phyloP scores from a whole-genome alignment of 2,329 filamentous ascomycete species.

The Lachnellula arida region DNA sequence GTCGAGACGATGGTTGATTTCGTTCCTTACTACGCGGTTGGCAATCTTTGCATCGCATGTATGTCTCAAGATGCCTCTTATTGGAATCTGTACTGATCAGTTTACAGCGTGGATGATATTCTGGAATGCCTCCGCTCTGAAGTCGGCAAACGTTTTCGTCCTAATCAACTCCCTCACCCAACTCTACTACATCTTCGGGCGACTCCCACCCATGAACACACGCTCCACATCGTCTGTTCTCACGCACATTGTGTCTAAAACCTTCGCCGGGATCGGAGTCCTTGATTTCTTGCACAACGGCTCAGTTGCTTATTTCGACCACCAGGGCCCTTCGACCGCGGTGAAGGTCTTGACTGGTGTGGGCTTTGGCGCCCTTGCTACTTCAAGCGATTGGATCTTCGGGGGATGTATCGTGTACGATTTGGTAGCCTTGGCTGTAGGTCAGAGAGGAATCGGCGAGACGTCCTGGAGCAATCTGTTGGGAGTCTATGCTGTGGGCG shows the following conservation, averaged over 20 bases:
- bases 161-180: conserved; percentile 51
- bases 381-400: conserved; percentile 54
- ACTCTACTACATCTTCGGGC: conserved; percentile 47
- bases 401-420: conserved; percentile 56
- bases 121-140: conserved; percentile 50
- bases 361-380: conserved; percentile 46
- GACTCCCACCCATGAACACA: conserved; percentile 46
- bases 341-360: conserved; percentile 50
- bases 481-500: conserved; percentile 45
- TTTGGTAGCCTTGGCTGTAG: conserved; percentile 48
- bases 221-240: conserved; percentile 47
- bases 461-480: conserved; percentile 46
- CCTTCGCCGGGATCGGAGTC: conserved; percentile 56
- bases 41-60: conserved; percentile 56
- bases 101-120: conserved; percentile 53
- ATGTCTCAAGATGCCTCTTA: conserved; percentile 23
- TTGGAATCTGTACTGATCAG: not conserved
- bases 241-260: conserved; percentile 54
- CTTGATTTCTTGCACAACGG: conserved; percentile 56
- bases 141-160: conserved; percentile 51
- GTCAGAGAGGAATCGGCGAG: conserved; percentile 43
- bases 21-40: conserved; percentile 50
- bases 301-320: conserved; percentile 49
- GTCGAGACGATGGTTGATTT: conserved; percentile 47
- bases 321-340: conserved; percentile 39